Base-by-base conservation (phyloP, 192 early-diverging fungal genomes). In the Podila clonocystis region DNA sequence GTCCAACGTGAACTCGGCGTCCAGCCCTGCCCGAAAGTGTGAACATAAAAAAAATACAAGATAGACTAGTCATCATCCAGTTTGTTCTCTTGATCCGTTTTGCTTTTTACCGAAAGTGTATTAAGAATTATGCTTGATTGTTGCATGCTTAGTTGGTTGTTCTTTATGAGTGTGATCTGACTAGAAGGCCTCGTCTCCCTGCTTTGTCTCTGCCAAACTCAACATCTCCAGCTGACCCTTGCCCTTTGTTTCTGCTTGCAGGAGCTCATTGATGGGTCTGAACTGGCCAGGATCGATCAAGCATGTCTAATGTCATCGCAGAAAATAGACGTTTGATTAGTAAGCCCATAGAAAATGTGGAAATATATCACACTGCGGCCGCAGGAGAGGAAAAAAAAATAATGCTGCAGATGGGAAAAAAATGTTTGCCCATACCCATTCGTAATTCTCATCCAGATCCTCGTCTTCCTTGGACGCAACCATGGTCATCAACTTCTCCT, bases 201-300 rank as follows among this genome's bases (percentile, higher is more conserved):
- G 91, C 36, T 88, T 87, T 9, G 86, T 87, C 67, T 95, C 93
- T 61, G 89, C 88, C 52, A 96, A 78, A 73, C 85, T 94, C 74
- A 98, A 87, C 59, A 99, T 88, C 72, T 96, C 98, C 22, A 99
- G 83, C 68, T 94, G 90, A 38, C 95, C 97, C 33, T 92, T 89
- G 52, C 97, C 97, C 69, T 93, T 96, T 33, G 93, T 93, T 69
- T 97, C 96, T 15, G 83, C 79, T 64, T 93, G 88, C n/a, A 99
- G 67, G 36, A 97, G 65, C 24, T 98, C 97, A n/a, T 86, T 91
- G 28, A 99, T 87, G 0, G 78, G 75, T 60, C 96, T 87, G 82
- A 94, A 99, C 69, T 96, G 91, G 57, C 98, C 97, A 3, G 98
- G 98, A 85, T 98, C 97, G 68, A 99, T 93, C 58, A 94, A 68